These are phyloP conservation scores for Lichtheimia ramosa DNA, from an alignment of 371 early-diverging fungal genomes.

Conservation along the genomic window DNA sequence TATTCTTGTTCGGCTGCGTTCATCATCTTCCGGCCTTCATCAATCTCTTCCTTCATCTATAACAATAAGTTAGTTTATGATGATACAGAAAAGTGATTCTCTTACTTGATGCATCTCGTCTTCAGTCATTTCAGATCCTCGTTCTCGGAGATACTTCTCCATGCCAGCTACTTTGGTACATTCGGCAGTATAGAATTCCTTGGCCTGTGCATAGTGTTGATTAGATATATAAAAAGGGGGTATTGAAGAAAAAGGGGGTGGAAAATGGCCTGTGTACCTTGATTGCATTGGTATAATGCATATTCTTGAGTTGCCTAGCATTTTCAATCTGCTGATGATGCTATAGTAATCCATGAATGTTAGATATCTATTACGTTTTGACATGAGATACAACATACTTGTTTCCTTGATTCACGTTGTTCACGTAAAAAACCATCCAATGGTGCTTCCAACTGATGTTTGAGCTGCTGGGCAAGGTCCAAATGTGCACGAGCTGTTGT, in stretches of 20 bases:
- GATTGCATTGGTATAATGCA: slow-evolving; percentile 40
- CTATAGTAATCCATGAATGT: slow-evolving; percentile 13
- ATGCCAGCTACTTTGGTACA: slow-evolving; percentile 24
- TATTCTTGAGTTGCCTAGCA: slow-evolving; percentile 33
- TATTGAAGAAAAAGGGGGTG: too few species aligned
- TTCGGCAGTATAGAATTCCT: slow-evolving; percentile 22
- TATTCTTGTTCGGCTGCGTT: slow-evolving; percentile 40
- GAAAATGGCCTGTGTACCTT: slow-evolving; percentile 23
- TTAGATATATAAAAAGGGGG: not conserved
- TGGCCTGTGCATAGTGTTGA: slow-evolving; percentile 1
- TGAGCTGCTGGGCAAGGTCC: slow-evolving; percentile 44
- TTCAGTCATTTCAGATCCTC: slow-evolving; percentile 9
- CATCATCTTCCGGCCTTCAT: slow-evolving; percentile 18
- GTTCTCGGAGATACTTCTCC: slow-evolving; percentile 20
- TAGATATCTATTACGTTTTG: not conserved
- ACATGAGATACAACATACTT: slow-evolving; percentile 21
- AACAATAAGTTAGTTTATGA: too few species aligned
- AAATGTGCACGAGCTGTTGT: slow-evolving; percentile 49
- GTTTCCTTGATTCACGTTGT: slow-evolving; percentile 35
- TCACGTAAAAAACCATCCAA: slow-evolving; percentile 39
- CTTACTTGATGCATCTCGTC: slow-evolving; percentile 16
- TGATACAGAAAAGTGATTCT: not conserved
- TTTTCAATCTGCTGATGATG: slow-evolving; percentile 46
- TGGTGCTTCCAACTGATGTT: slow-evolving; percentile 39
- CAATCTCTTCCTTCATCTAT: slow-evolving; percentile 16